phyloP scores from a whole-genome alignment of 495 filamentous ascomycete genomes.

The Aspergillus avenaceus region DNA sequence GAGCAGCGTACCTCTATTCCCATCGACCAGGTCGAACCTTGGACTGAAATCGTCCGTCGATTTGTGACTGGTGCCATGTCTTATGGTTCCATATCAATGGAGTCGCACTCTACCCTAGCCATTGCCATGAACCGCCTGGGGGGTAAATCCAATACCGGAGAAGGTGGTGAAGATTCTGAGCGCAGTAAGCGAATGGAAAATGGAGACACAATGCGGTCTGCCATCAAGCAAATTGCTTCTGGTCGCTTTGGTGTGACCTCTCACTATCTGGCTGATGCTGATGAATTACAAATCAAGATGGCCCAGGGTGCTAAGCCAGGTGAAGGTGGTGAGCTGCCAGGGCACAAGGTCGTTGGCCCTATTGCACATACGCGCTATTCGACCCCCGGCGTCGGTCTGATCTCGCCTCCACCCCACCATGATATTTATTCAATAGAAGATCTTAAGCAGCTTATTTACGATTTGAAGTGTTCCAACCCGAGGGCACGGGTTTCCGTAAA shows the following conservation, averaged over 20 bases:
- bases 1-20: constrained; percentile 82
- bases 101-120: constrained; percentile 95
- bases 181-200: constrained; percentile 82
- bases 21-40: constrained; percentile 97
- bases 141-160: constrained; percentile 98
- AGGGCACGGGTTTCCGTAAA: constrained; percentile 96
- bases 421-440: constrained; percentile 99
- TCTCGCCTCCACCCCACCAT: constrained; percentile 98
- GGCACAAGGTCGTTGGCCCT: constrained; percentile 95
- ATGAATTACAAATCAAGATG: constrained; percentile 99
- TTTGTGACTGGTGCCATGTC: constrained; percentile 99
- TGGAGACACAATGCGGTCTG: constrained; percentile 96
- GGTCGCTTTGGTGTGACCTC: constrained; percentile 98
- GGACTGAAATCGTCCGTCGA: constrained; percentile 97
- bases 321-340: constrained; percentile 96
- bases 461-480: constrained; percentile 96
- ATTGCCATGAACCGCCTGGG: constrained; percentile 98
- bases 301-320: constrained; percentile 98
- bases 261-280: constrained; percentile 96
- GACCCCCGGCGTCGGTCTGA: constrained; percentile 96
- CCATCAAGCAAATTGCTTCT: constrained; percentile 98
- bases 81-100: constrained; percentile 99
- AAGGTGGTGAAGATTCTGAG: constrained; percentile 97
- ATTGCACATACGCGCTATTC: constrained; percentile 97
- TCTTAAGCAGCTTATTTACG: constrained; percentile 98